Conservation (phyloP, 768 basidiomycete genomes). For the Leccinum obscurum region DNA sequence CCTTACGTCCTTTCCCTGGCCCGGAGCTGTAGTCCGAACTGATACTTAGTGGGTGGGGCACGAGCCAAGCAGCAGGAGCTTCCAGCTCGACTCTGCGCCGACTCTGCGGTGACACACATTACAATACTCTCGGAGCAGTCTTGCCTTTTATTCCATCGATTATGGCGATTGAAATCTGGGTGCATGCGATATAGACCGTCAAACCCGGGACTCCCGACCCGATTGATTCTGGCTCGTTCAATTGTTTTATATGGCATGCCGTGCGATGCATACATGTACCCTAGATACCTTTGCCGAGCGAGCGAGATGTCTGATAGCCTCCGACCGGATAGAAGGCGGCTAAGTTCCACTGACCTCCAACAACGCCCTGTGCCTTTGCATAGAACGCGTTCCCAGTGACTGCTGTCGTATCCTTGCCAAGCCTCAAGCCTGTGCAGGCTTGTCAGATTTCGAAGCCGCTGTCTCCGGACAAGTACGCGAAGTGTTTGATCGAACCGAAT, state of each 20-base stretch:
- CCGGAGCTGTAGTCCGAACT: background rate
- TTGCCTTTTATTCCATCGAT: background rate
- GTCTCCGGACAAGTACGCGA: slow-evolving; percentile 11
- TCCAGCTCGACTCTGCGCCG: background rate
- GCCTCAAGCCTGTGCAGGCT: background rate
- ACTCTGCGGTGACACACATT: background rate
- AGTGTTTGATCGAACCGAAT: slow-evolving; percentile 21
- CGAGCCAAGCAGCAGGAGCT: background rate
- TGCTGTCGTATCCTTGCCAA: background rate
- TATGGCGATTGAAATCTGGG: background rate
- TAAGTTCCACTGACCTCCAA: too few relatives aligned
- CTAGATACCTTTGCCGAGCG: background rate
- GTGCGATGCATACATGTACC: background rate
- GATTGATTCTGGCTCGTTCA: background rate
- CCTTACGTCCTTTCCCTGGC: background rate
- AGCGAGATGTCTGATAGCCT: background rate
- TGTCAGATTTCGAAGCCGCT: background rate
- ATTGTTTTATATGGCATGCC: background rate
- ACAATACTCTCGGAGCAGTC: background rate
- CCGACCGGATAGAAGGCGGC: background rate
- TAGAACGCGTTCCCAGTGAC: background rate
- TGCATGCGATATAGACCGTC: background rate
- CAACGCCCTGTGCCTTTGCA: background rate
- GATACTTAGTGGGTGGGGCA: background rate
- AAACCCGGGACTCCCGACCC: background rate